phyloP scores from a whole-genome alignment of 129 eudicot genomes.

The Deinandra increscens region DNA sequence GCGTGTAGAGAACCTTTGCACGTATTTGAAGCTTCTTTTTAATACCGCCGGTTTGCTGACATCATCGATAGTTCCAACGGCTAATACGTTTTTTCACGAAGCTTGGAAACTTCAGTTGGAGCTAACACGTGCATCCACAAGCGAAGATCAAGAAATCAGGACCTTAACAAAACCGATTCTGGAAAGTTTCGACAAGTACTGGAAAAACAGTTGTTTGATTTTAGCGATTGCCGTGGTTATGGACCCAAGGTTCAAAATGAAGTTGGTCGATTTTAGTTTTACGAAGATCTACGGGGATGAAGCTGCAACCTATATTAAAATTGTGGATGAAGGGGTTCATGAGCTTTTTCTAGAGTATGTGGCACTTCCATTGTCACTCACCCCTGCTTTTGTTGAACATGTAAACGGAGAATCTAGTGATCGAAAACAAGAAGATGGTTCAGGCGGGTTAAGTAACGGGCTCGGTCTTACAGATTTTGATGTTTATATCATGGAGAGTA shows the following conservation, averaged over 20 bases:
- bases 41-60: conserved; percentile 64
- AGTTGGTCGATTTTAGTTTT: conserved; percentile 89
- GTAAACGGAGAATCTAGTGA: conserved; percentile 35
- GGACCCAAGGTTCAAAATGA: conserved; percentile 98
- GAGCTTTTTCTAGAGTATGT: conserved; percentile 73
- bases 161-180: conserved; percentile 58
- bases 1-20: conserved; percentile 51
- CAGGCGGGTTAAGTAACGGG: conserved; percentile 40
- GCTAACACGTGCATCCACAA: conserved; percentile 62
- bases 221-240: conserved; percentile 90
- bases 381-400: conserved; percentile 44
- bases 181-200: conserved; percentile 72
- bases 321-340: conserved; percentile 84
- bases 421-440: conserved; percentile 40
- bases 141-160: conserved; percentile 55
- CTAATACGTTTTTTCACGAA: conserved; percentile 88
- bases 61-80: conserved; percentile 51
- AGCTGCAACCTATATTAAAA: conserved; percentile 47
- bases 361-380: conserved; percentile 41
- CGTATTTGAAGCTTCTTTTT: conserved; percentile 53
- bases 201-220: conserved; percentile 62
- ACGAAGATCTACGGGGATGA: conserved; percentile 76
- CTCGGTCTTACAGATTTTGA: conserved; percentile 83
- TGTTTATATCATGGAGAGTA: conserved; percentile 58
- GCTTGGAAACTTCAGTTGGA: conserved; percentile 95